A percentile compares a stretch with the other conserved stretches of the same genome.
Conservation (phyloP, 805 yeast genomes). For the Candida michaelii region DNA sequence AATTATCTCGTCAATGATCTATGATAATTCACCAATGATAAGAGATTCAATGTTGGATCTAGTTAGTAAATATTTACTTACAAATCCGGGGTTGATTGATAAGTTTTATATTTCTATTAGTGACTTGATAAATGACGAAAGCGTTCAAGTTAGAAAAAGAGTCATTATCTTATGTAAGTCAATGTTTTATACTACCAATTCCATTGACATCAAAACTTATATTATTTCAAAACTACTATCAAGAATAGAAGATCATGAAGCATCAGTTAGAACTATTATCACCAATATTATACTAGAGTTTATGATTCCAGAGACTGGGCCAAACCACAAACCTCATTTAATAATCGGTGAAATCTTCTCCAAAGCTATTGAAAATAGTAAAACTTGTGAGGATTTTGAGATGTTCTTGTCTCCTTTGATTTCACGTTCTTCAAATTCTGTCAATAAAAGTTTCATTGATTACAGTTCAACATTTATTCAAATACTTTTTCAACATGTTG, state of each 20-base stretch:
- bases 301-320: background rate
- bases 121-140: slow-evolving; percentile 54
- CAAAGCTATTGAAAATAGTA: background rate
- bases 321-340: background rate
- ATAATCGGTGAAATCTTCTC: background rate
- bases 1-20: slow-evolving; percentile 51
- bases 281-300: background rate
- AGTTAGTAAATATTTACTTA: slow-evolving; percentile 46
- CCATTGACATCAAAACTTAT: slow-evolving; percentile 31
- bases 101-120: slow-evolving; percentile 52
- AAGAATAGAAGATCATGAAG: slow-evolving; percentile 72
- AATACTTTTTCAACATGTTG: background rate
- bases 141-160: slow-evolving; percentile 63
- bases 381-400: slow-evolving; percentile 38
- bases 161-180: slow-evolving; percentile 52
- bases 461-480: background rate
- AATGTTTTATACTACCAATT: slow-evolving; percentile 41
- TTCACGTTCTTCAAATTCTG: background rate
- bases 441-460: background rate
- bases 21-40: slow-evolving; percentile 67
- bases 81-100: slow-evolving; percentile 45
- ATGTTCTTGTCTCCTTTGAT: slow-evolving; percentile 19
- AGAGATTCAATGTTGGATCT: slow-evolving; percentile 76
- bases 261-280: slow-evolving; percentile 15
- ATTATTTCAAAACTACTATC: slow-evolving; percentile 53